Evolutionary conservation across 495 filamentous ascomycete species (phyloP).

Genomic region (Pyronema omphalodes): DNA sequence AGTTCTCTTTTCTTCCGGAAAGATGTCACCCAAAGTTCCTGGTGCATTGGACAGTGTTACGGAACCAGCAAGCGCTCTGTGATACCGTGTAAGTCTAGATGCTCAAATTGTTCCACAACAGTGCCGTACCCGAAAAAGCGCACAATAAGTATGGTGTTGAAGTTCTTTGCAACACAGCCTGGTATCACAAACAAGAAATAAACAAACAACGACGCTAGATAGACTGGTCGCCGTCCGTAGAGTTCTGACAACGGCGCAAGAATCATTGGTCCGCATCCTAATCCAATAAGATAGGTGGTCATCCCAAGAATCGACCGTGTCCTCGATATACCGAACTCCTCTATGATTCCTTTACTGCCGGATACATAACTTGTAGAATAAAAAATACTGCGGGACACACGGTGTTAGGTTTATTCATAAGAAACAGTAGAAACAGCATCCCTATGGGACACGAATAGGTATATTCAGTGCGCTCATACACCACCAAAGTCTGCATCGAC

Average conservation of each 20-base stretch:
- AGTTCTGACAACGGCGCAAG: slow-evolving; percentile 63
- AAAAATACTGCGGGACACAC: slow-evolving; percentile 35
- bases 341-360: slow-evolving; percentile 44
- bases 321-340: slow-evolving; percentile 42
- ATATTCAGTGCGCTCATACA: slow-evolving; percentile 26
- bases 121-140: slow-evolving; percentile 47
- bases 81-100: slow-evolving; percentile 7
- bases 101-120: not conserved
- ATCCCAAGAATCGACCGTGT: slow-evolving; percentile 53
- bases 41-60: slow-evolving; percentile 68
- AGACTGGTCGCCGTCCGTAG: slow-evolving; percentile 58
- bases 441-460: not conserved
- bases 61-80: slow-evolving; percentile 51
- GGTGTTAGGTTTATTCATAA: not conserved
- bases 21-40: slow-evolving; percentile 67
- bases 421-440: not conserved
- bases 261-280: slow-evolving; percentile 54
- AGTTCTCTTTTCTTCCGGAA: slow-evolving; percentile 47
- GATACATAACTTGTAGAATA: slow-evolving; percentile 73
- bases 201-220: slow-evolving; percentile 40
- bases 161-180: slow-evolving; percentile 45
- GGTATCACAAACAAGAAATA: slow-evolving; percentile 55
- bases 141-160: slow-evolving; percentile 45
- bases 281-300: slow-evolving; percentile 58
- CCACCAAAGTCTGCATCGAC: slow-evolving; percentile 52